A percentile compares a stretch with the other conserved stretches of the same genome.
Conservation (phyloP, 306 rosid species). For the Lablab purpureus region DNA sequence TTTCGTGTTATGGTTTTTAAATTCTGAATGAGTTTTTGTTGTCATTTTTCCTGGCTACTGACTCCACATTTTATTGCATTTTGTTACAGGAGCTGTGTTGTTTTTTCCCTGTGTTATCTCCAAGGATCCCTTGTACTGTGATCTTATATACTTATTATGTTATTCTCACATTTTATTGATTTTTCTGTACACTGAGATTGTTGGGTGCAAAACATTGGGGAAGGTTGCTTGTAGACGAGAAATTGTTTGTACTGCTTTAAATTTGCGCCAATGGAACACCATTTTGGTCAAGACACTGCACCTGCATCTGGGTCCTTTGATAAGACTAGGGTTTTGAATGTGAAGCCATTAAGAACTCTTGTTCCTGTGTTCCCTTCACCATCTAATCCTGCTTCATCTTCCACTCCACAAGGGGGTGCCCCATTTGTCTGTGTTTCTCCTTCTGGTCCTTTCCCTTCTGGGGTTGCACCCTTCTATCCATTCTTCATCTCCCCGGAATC, state of each 20-base stretch:
- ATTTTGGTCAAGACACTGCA: slow-evolving; percentile 61
- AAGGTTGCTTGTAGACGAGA: slow-evolving; percentile 2
- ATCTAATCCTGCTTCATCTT: slow-evolving; percentile 61
- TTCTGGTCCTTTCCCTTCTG: slow-evolving; percentile 88
- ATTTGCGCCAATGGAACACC: slow-evolving; percentile 68
- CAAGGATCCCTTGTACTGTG: slow-evolving; percentile 33
- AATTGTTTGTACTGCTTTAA: slow-evolving; percentile 39
- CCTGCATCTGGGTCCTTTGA: slow-evolving; percentile 70
- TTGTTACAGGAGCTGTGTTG: slow-evolving; percentile 56
- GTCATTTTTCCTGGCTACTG: slow-evolving; percentile 7
- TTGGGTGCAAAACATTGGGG: slow-evolving; percentile 7
- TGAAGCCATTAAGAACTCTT: slow-evolving; percentile 83
- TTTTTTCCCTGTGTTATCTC: slow-evolving; percentile 22
- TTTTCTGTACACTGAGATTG: slow-evolving; percentile 14
- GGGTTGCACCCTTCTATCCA: slow-evolving; percentile 78
- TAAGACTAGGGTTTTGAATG: slow-evolving; percentile 86
- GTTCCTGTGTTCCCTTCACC: slow-evolving; percentile 83
- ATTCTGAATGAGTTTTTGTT: background rate
- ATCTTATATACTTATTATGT: slow-evolving; percentile 3
- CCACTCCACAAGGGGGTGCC: slow-evolving; percentile 77
- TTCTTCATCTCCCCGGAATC: slow-evolving; percentile 64
- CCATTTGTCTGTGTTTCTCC: slow-evolving; percentile 92
- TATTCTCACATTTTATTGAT: slow-evolving; percentile 16
- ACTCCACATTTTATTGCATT: slow-evolving; percentile 53
- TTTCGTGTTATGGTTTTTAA: background rate